These are phyloP conservation scores for Phoma sp. DNA, from an alignment of 2,329 filamentous ascomycete species.

Conservation along the genomic window DNA sequence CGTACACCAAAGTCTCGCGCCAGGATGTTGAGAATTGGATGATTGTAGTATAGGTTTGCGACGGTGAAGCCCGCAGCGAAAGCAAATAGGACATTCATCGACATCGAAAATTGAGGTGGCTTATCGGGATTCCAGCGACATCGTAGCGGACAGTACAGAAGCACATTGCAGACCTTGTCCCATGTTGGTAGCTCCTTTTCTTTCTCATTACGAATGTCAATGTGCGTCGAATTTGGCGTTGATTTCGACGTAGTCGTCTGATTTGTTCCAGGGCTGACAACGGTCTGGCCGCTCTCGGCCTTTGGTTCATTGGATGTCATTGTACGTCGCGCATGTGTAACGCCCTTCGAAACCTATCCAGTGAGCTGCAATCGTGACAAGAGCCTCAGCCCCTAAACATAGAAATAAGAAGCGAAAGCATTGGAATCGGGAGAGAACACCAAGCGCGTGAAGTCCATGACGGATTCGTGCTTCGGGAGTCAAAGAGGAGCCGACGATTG, in stretches of 20 bases:
- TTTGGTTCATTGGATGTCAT: constrained; percentile 12
- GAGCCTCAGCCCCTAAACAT: neutral
- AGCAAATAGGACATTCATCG: constrained; percentile 73
- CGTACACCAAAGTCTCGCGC: constrained; percentile 72
- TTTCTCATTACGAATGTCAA: neutral
- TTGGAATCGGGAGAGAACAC: neutral
- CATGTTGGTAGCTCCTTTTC: constrained; percentile 19
- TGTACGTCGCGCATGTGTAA: neutral
- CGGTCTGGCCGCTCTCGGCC: neutral
- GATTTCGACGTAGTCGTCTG: neutral
- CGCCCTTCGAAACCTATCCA: constrained; percentile 1
- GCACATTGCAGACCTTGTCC: constrained; percentile 31
- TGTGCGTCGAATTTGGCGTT: neutral
- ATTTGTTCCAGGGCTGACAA: neutral
- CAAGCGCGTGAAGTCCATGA: constrained; percentile 19
- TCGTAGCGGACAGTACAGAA: constrained; percentile 67
- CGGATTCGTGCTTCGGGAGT: constrained; percentile 10
- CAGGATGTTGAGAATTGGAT: constrained; percentile 78
- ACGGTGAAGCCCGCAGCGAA: constrained; percentile 75
- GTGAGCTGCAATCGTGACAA: neutral
- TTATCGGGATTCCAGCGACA: constrained; percentile 71
- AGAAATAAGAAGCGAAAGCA: neutral
- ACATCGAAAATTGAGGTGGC: constrained; percentile 71
- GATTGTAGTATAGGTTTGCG: constrained; percentile 81
- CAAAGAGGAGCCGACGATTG: constrained; percentile 20